Evolutionary conservation across 2,329 filamentous ascomycete genomes (phyloP), one percentile per base, ranked within the genome.

Genomic region (Knoxdaviesia proteae): DNA sequence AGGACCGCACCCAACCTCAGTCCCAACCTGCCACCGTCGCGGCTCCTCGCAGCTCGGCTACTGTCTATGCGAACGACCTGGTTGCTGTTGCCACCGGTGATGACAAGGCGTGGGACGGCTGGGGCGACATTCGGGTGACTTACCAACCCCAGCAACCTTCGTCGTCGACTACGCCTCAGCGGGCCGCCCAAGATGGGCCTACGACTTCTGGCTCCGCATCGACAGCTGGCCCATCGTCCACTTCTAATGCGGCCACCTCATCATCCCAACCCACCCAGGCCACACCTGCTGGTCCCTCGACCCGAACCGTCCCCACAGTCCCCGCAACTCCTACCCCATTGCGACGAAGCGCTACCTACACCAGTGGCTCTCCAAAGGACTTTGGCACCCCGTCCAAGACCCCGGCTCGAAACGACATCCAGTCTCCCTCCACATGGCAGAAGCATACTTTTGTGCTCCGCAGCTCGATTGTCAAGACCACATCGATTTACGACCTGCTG

Each of bases 61-160:
- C 69, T 33, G 71, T 81, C 58, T 77, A 83, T 57, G 81, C 83
- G n/a, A 87, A 87, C 49, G 84, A 98, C 57, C 62, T 98, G 43
- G 74, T 81, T 34, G 72, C 79, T 8, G 65, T 96, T 44, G 77
- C 79, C 42, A 77, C 77, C 44, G 67, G 71, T 30, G 69, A 67
- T 32, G 59, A 67, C 38, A 54, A 55, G 30, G 60, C 65, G 29
- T 92, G 82, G 78, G 71, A 76, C 47, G 77, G 81, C 44, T 93
- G 84, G 79, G 82, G 80, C 29, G 76, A 80, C 53, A 70, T 96
- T 40, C 78, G 77, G 51, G 61, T 96, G 42, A 72, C 76, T 20
- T 96, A 93, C 59, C 94, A 94, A 52, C 69, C 71, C 36, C 53
- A 56, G 40, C 54, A 56, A 44, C 35, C 56, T 41, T 11, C 7